Evolutionary conservation across 2,329 filamentous ascomycete genomes (phyloP).

Genomic region (Aureobasidium lini): DNA sequence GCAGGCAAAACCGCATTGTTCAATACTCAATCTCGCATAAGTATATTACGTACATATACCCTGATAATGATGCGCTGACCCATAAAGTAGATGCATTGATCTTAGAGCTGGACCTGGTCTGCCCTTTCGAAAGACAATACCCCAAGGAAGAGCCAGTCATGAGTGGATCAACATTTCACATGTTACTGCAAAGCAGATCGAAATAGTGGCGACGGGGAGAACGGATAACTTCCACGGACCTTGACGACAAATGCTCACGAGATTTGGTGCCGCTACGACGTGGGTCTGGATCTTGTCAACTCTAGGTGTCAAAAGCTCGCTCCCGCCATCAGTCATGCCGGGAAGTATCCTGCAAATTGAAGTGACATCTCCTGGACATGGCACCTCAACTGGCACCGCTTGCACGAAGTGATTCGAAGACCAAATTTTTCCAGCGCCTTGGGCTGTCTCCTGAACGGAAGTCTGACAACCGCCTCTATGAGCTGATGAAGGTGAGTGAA

Average conservation of each 20-base stretch:
- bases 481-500: slow-evolving; percentile 35
- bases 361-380: not conserved
- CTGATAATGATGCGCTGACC: too few species aligned
- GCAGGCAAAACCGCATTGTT: too few species aligned
- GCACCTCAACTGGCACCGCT: slow-evolving; percentile 25
- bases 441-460: slow-evolving; percentile 33
- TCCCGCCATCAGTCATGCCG: not conserved
- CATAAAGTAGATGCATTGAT: not conserved
- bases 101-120: not conserved
- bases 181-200: not conserved
- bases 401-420: slow-evolving; percentile 40
- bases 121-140: too few species aligned
- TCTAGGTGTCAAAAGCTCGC: not conserved
- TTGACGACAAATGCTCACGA: too few species aligned
- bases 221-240: not conserved
- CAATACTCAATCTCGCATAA: too few species aligned
- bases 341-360: not conserved
- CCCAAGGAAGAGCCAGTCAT: not conserved
- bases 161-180: not conserved
- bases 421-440: slow-evolving; percentile 35
- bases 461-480: slow-evolving; percentile 32
- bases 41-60: too few species aligned
- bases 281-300: not conserved
- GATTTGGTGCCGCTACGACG: not conserved
- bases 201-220: not conserved